Evolutionary conservation across 2,329 filamentous ascomycete species (phyloP).

Genomic region (Fusarium chlamydosporum): DNA sequence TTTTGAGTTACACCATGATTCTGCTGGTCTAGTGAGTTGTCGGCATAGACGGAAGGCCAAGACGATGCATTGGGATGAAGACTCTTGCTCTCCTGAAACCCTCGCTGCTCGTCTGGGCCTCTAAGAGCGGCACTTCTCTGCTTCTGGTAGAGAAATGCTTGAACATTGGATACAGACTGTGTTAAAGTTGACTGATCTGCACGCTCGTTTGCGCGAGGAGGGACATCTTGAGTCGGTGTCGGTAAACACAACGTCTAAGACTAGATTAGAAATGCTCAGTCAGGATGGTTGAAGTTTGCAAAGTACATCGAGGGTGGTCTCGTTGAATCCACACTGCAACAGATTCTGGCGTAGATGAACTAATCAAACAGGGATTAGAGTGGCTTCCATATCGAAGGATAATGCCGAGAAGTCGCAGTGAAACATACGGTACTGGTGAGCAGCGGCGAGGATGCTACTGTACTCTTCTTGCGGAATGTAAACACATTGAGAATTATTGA

Average conservation of each 20-base stretch:
- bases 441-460: conserved; percentile 66
- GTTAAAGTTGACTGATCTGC: neutral
- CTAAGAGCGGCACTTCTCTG: neutral
- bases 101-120: neutral
- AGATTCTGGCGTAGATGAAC: conserved; percentile 60
- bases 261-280: conserved; percentile 11
- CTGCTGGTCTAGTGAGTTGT: neutral
- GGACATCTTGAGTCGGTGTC: neutral
- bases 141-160: conserved; percentile 8
- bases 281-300: neutral
- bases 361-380: conserved; percentile 25
- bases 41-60: neutral
- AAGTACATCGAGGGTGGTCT: conserved; percentile 63
- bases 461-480: conserved; percentile 73
- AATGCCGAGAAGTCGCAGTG: neutral
- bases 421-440: conserved; percentile 69
- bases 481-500: conserved; percentile 55
- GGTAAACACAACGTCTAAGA: conserved; percentile 31
- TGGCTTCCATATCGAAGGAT: neutral
- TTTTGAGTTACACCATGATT: neutral
- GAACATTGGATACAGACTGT: neutral
- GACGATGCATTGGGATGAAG: neutral
- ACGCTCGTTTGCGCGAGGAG: neutral
- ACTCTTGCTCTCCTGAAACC: neutral
- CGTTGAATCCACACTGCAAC: conserved; percentile 62